Evolutionary conservation across 148 eudicot species (phyloP).

Genomic region (Chenopodium formosanum): DNA sequence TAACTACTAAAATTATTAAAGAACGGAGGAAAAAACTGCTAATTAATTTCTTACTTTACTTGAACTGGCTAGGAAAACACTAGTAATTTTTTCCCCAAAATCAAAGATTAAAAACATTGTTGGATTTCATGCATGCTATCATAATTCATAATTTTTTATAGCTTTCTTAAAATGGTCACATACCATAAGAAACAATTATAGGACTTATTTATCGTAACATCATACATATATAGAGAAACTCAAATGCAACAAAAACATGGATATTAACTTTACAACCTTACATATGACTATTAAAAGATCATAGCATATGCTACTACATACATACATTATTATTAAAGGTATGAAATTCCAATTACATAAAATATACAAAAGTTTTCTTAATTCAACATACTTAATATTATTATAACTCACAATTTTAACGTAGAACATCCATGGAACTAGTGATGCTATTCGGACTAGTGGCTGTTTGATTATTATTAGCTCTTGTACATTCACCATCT

Average conservation of each 20-base stretch:
- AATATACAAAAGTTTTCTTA: neutral
- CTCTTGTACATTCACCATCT: neutral
- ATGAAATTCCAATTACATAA: neutral
- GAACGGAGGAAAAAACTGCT: too few relatives aligned
- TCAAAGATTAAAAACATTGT: neutral
- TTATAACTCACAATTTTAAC: neutral
- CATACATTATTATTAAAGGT: neutral
- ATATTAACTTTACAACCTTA: neutral
- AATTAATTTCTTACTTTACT: too few relatives aligned
- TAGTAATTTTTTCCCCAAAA: too few relatives aligned
- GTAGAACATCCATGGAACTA: slow-evolving; percentile 14
- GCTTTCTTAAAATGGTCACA: neutral
- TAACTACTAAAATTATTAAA: too few relatives aligned
- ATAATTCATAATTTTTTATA: neutral
- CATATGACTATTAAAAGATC: neutral
- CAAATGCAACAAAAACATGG: neutral
- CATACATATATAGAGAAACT: neutral
- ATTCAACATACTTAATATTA: neutral
- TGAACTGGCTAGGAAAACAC: too few relatives aligned
- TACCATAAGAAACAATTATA: neutral
- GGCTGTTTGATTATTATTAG: neutral
- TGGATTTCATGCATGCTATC: neutral
- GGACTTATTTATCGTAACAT: neutral
- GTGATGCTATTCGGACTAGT: slow-evolving; percentile 6
- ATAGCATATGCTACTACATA: neutral